A percentile compares a stretch with the other conserved stretches of the same genome.
Conservation (phyloP, 1,284 basidiomycete species). For the Austroboletus rostrupii region DNA sequence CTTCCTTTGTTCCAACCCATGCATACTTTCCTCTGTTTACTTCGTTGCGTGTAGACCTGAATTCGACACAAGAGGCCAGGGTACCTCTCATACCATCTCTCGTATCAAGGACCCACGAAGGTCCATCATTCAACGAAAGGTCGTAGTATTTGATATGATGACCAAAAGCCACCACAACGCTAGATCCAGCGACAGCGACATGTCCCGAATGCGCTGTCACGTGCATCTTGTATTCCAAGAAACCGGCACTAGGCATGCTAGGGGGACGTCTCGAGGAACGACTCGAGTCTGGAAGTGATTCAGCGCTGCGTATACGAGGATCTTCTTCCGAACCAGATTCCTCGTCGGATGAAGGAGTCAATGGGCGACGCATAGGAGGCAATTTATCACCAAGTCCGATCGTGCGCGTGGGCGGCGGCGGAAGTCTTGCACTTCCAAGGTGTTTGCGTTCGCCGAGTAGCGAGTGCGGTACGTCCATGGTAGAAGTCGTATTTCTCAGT, state of each 20-base stretch:
- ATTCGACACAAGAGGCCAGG: constrained; percentile 74
- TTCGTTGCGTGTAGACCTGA: constrained; percentile 48
- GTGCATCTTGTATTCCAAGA: constrained; percentile 47
- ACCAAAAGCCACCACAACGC: constrained; percentile 57
- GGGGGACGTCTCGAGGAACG: constrained; percentile 81
- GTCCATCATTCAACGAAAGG: constrained; percentile 44
- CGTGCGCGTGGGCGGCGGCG: constrained; percentile 68
- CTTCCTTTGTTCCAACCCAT: constrained; percentile 89
- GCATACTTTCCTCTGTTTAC: constrained; percentile 47
- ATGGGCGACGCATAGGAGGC: constrained; percentile 52
- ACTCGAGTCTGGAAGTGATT: constrained; percentile 78
- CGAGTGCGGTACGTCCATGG: constrained; percentile 13
- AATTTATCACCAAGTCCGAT: constrained; percentile 67
- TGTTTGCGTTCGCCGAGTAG: constrained; percentile 40
- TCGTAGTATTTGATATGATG: constrained; percentile 69
- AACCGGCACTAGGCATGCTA: constrained; percentile 38
- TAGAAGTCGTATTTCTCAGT: not conserved
- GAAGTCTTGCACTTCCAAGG: constrained; percentile 44
- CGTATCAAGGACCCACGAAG: constrained; percentile 55
- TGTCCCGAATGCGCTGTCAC: constrained; percentile 55
- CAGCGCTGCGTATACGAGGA: constrained; percentile 37
- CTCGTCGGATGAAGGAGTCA: constrained; percentile 50
- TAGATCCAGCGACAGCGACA: constrained; percentile 58
- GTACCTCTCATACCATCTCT: constrained; percentile 64
- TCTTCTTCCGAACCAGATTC: constrained; percentile 53